Conservation (phyloP, 1,139 yeast species). For the Candida mesenterica region DNA sequence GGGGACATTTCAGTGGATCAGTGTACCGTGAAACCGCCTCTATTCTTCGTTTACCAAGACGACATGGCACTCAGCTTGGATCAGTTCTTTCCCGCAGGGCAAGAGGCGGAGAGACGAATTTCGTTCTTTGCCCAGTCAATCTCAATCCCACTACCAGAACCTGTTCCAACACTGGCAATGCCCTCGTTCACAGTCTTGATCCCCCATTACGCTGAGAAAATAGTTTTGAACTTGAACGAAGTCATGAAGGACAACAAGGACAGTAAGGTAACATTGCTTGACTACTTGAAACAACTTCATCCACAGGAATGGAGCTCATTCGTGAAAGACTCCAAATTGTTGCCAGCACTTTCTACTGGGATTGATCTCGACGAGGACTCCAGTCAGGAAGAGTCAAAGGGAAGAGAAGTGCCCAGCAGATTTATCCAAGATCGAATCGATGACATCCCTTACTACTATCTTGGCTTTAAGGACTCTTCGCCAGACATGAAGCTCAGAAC, state of each 20-base stretch:
- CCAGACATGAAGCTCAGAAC: conserved; percentile 66
- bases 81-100: conserved; percentile 50
- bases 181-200: conserved; percentile 80
- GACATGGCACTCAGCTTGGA: conserved; percentile 42
- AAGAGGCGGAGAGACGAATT: conserved; percentile 79
- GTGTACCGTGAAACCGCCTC: conserved; percentile 50
- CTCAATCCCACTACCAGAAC: conserved; percentile 74
- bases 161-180: conserved; percentile 68
- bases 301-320: conserved; percentile 76
- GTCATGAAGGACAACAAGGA: conserved; percentile 60
- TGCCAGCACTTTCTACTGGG: conserved; percentile 2
- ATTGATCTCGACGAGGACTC: background rate
- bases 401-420: conserved; percentile 9
- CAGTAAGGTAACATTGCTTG: conserved; percentile 66
- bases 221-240: conserved; percentile 62
- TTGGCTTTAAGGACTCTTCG: conserved; percentile 67
- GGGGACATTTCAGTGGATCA: conserved; percentile 16
- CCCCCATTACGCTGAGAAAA: conserved; percentile 85
- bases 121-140: conserved; percentile 87
- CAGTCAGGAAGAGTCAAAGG: conserved; percentile 13
- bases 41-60: conserved; percentile 74
- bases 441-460: conserved; percentile 66
- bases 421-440: conserved; percentile 38
- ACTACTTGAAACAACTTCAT: conserved; percentile 68
- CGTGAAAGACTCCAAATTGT: conserved; percentile 51